Evolutionary conservation across 306 rosid genomes (phyloP).

Genomic region (Delonix regia): DNA sequence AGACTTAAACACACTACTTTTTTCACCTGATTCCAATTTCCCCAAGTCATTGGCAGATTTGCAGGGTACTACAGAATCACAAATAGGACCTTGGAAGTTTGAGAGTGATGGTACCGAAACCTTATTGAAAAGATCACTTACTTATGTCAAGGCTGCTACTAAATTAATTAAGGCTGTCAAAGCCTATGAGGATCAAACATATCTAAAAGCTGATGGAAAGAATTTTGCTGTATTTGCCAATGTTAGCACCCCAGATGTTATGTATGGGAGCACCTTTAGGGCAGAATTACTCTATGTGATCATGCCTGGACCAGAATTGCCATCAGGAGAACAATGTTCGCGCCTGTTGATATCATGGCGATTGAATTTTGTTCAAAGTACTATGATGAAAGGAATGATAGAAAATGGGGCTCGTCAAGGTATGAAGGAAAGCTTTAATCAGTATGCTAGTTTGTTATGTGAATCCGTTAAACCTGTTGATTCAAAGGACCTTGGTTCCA

Average conservation of each 20-base stretch:
- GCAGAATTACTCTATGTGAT: constrained; percentile 75
- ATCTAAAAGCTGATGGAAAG: constrained; percentile 83
- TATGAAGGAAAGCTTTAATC: constrained; percentile 83
- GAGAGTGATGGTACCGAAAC: constrained; percentile 50
- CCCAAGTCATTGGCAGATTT: constrained; percentile 57
- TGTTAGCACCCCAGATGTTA: constrained; percentile 88
- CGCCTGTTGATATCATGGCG: constrained; percentile 91
- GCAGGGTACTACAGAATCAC: constrained; percentile 75
- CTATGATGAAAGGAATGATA: constrained; percentile 98
- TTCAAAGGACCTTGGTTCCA: constrained; percentile 77
- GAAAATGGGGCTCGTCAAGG: constrained; percentile 94
- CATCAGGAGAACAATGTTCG: constrained; percentile 73
- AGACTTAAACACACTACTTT: constrained; percentile 69
- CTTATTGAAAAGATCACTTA: constrained; percentile 60
- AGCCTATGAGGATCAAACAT: constrained; percentile 82
- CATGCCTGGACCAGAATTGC: constrained; percentile 87
- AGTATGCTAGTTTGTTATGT: constrained; percentile 68
- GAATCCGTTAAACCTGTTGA: constrained; percentile 74
- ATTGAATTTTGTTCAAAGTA: constrained; percentile 82
- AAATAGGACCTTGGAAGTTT: constrained; percentile 71
- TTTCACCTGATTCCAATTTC: constrained; percentile 67
- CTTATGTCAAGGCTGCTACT: constrained; percentile 76
- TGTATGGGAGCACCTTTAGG: constrained; percentile 81
- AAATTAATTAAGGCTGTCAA: constrained; percentile 77
- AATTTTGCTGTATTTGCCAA: constrained; percentile 64